Evolutionary conservation across 148 eudicot genomes (phyloP), one percentile per base, ranked within the genome.

Genomic region (Camellia granthamiana): DNA sequence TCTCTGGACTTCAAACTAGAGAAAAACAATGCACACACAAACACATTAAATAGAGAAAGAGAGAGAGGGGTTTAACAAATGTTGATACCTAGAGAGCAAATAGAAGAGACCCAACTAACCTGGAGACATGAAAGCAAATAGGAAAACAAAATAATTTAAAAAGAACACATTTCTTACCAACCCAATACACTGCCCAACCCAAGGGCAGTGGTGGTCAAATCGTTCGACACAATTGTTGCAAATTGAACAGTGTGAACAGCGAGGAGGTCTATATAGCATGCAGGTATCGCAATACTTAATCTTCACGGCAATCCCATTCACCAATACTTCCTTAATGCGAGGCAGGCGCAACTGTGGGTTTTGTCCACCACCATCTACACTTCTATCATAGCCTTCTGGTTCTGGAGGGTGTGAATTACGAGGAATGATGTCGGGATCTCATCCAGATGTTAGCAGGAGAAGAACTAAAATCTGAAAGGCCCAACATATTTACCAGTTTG

Each of bases 121-220:
- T n/a, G n/a, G n/a, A n/a, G n/a, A n/a, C n/a, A n/a, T n/a, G n/a
- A n/a, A n/a, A n/a, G n/a, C n/a, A n/a, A n/a, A n/a, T n/a, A n/a
- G n/a, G n/a, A n/a, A n/a, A n/a, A n/a, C n/a, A n/a, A n/a, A n/a
- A n/a, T n/a, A n/a, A n/a, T n/a, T n/a, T n/a, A n/a, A n/a, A n/a
- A n/a, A n/a, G n/a, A n/a, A n/a, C n/a, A n/a, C n/a, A n/a, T 49
- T 65, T 80, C 92, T 90, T 84, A 94, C 98, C 97, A 91, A 91
- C 38, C 99, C 98, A 82, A 96, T 93, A 91, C 99, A 96, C 85
- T 96, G 99, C 16, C 98, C 99, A 59, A 96, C 98, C 99, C 99
- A 96, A 19, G 98, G 98, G 84, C 99, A 96, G 87, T 96, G 99
- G 83, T 67, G 99, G n/a, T n/a, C n/a, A n/a, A n/a, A n/a, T n/a